These are phyloP conservation scores for Umbelopsis isabellina DNA, from an alignment of 192 early-diverging fungal genomes.

Conservation along the genomic window DNA sequence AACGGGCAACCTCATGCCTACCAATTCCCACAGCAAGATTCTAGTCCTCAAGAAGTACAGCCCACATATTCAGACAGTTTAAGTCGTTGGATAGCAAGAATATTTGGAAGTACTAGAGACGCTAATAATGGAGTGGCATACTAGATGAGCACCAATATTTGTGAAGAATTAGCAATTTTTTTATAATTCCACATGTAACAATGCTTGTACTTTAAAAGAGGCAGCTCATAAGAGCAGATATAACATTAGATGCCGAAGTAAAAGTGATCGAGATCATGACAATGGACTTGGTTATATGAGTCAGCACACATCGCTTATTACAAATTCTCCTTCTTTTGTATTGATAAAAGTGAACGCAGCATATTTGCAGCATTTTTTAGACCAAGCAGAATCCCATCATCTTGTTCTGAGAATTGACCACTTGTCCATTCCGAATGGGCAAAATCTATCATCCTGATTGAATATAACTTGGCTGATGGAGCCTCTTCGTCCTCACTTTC, in stretches of 20 bases:
- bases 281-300: not conserved
- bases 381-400: slow-evolving; percentile 71
- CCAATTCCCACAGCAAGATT: not conserved
- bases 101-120: too few relatives aligned
- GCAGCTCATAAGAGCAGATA: too few relatives aligned
- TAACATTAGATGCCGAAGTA: too few relatives aligned
- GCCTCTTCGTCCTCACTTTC: slow-evolving; percentile 34
- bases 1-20: slow-evolving; percentile 32
- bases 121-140: too few relatives aligned
- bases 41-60: not conserved
- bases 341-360: slow-evolving; percentile 49
- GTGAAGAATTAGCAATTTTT: too few relatives aligned
- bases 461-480: slow-evolving; percentile 50
- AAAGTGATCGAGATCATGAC: too few relatives aligned
- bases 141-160: too few relatives aligned
- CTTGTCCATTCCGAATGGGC: slow-evolving; percentile 75
- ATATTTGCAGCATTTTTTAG: slow-evolving; percentile 60
- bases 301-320: not conserved
- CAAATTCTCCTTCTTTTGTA: slow-evolving; percentile 5
- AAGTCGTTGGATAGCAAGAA: not conserved
- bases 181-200: too few relatives aligned
- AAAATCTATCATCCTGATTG: slow-evolving; percentile 88
- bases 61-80: not conserved
- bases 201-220: too few relatives aligned
- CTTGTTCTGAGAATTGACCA: slow-evolving; percentile 59